Evolutionary conservation across 257 asterid genomes (phyloP).

Genomic region (Solanum gracilifrons): DNA sequence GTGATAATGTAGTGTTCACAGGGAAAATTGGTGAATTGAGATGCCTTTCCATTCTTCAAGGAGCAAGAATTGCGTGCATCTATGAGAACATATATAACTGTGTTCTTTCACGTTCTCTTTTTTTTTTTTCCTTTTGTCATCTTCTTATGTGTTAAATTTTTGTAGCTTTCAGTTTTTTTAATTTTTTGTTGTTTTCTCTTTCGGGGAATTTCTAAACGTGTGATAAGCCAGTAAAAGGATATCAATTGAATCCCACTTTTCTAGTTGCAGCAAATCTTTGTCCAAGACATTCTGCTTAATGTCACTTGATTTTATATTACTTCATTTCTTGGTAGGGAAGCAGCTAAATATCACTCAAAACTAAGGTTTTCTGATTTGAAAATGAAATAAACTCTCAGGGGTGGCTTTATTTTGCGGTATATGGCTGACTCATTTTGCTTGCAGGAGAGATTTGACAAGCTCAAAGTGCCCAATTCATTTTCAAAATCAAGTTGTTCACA

Average conservation of each 20-base stretch:
- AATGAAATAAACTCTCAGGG: background rate
- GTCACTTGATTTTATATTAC: background rate
- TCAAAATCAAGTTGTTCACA: conserved; percentile 16
- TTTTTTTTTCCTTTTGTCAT: background rate
- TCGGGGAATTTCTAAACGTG: background rate
- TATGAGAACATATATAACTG: background rate
- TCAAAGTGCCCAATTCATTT: conserved; percentile 13
- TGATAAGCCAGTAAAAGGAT: background rate
- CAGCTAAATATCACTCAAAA: background rate
- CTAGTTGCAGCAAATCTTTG: background rate
- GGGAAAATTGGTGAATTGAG: background rate
- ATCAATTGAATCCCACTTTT: background rate
- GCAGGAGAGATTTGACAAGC: conserved; percentile 35
- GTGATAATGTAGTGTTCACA: background rate
- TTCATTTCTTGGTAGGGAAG: background rate
- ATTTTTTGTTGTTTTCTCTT: background rate
- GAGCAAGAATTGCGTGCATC: background rate
- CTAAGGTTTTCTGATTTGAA: background rate
- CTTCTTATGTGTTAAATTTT: background rate
- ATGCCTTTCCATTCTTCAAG: background rate
- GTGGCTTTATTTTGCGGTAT: background rate
- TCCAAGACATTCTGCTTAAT: background rate
- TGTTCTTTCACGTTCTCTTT: background rate
- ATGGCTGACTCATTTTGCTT: background rate
- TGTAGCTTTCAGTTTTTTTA: background rate